A percentile compares a stretch with the other conserved stretches of the same genome.
Evolutionary conservation across 805 yeast genomes (phyloP).

Genomic region (Nakazawaea ernobii): DNA sequence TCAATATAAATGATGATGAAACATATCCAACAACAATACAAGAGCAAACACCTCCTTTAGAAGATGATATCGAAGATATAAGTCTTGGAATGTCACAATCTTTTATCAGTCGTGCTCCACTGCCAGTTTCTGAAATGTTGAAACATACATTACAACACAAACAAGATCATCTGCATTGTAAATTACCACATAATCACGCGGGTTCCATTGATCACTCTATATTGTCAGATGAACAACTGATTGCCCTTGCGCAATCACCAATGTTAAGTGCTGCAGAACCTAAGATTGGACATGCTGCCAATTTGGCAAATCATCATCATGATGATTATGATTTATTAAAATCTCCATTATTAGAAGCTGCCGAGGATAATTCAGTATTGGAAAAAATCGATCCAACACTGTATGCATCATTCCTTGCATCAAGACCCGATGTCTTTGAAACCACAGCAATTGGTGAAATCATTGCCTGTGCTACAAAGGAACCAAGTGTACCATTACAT

Average conservation of each 20-base stretch:
- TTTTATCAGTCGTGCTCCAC: conserved; percentile 33
- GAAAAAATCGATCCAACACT: conserved; percentile 50
- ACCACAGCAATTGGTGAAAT: conserved; percentile 75
- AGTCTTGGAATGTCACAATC: conserved; percentile 31
- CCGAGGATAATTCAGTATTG: conserved; percentile 32
- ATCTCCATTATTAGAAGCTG: conserved; percentile 40
- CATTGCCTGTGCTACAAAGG: conserved; percentile 50
- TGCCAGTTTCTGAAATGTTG: conserved; percentile 30
- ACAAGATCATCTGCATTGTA: conserved; percentile 27
- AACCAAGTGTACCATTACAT: conserved; percentile 67
- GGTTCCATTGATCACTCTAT: conserved; percentile 22
- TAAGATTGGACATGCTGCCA: conserved; percentile 38
- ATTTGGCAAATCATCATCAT: conserved; percentile 27
- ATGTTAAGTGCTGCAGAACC: conserved; percentile 57
- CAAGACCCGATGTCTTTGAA: conserved; percentile 87
- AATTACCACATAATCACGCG: conserved; percentile 26
- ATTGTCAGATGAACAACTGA: conserved; percentile 44
- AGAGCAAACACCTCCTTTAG: conserved; percentile 5
- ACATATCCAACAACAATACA: conserved; percentile 1
- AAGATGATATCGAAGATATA: conserved; percentile 25
- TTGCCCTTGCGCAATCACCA: conserved; percentile 51
- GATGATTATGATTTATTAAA: conserved; percentile 18
- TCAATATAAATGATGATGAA: neutral
- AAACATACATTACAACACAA: conserved; percentile 12
- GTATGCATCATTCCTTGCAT: conserved; percentile 69